Conservation (phyloP, 768 basidiomycete species). For the Hydnomerulius pinastri region DNA sequence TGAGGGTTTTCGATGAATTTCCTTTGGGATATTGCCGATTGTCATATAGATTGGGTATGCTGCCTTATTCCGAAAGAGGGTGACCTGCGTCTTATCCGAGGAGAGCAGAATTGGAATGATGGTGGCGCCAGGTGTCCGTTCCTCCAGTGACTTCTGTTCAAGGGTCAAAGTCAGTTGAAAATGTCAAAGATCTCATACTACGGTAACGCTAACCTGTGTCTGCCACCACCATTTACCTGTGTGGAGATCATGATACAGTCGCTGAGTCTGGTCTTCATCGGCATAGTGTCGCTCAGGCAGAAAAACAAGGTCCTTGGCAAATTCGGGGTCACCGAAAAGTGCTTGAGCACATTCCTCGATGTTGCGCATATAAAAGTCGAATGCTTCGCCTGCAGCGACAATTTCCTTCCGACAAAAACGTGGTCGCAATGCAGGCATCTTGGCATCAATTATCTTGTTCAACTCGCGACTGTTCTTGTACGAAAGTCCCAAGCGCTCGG, state of each 20-base stretch:
- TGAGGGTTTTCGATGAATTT: too few relatives aligned
- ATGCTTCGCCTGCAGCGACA: conserved; percentile 29
- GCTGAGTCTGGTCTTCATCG: conserved; percentile 24
- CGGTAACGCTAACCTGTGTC: conserved; percentile 38
- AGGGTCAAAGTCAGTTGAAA: too few relatives aligned
- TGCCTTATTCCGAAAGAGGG: too few relatives aligned
- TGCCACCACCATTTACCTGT: conserved; percentile 56
- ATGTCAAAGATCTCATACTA: too few relatives aligned
- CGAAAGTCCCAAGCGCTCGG: conserved; percentile 31
- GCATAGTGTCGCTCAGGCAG: conserved; percentile 40
- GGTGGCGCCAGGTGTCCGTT: too few relatives aligned
- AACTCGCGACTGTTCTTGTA: conserved; percentile 33
- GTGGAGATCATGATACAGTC: conserved; percentile 44
- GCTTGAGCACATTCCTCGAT: conserved; percentile 38
- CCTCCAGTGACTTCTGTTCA: too few relatives aligned
- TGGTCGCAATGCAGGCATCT: too few relatives aligned
- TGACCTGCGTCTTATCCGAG: too few relatives aligned
- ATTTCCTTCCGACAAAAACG: not conserved
- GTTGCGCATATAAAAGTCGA: conserved; percentile 36
- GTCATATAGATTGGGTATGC: too few relatives aligned
- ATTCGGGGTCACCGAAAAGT: conserved; percentile 37
- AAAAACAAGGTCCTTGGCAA: conserved; percentile 31
- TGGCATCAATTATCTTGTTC: conserved; percentile 35
- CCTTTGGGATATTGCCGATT: too few relatives aligned
- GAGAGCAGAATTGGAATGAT: too few relatives aligned